A percentile compares a stretch with the other conserved stretches of the same genome.
phyloP scores from a whole-genome alignment of 169 alveolate genomes.

The Cryptosporidium bovis region DNA sequence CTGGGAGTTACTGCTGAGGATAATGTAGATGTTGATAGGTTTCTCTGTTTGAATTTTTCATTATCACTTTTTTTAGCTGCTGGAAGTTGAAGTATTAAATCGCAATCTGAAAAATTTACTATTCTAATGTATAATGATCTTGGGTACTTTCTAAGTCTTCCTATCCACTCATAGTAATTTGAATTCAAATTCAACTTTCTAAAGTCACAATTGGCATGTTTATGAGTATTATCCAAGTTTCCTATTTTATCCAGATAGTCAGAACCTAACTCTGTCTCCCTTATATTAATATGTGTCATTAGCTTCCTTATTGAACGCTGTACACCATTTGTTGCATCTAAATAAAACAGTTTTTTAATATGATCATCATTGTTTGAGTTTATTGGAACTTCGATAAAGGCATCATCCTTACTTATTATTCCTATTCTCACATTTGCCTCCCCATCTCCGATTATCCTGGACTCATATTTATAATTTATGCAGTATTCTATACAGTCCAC shows the following conservation, averaged over 20 bases:
- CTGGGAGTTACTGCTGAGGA: slow-evolving; percentile 70
- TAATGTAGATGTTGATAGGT: slow-evolving; percentile 31
- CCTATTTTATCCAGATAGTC: slow-evolving; percentile 9
- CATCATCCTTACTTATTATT: slow-evolving; percentile 9
- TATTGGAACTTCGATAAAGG: neutral
- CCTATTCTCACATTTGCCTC: slow-evolving; percentile 52
- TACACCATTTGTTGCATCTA: slow-evolving; percentile 35
- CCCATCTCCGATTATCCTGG: slow-evolving; percentile 33
- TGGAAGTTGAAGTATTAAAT: slow-evolving; percentile 19
- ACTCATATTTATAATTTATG: slow-evolving; percentile 54
- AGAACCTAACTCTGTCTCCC: slow-evolving; percentile 58
- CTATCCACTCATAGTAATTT: slow-evolving; percentile 42
- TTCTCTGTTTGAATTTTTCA: slow-evolving; percentile 38
- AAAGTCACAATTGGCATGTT: neutral
- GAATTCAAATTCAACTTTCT: slow-evolving; percentile 14
- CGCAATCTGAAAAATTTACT: slow-evolving; percentile 43
- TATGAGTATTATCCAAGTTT: neutral
- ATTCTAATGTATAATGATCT: slow-evolving; percentile 50
- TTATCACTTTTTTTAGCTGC: slow-evolving; percentile 34
- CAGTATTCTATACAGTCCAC: slow-evolving; percentile 35
- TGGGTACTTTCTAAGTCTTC: slow-evolving; percentile 53
- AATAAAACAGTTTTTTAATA: slow-evolving; percentile 14
- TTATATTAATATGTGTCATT: slow-evolving; percentile 44
- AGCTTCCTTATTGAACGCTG: slow-evolving; percentile 38
- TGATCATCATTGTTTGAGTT: neutral